Conservation (phyloP, 805 yeast genomes). For the Zygosaccharomyces kombuchaensis region DNA sequence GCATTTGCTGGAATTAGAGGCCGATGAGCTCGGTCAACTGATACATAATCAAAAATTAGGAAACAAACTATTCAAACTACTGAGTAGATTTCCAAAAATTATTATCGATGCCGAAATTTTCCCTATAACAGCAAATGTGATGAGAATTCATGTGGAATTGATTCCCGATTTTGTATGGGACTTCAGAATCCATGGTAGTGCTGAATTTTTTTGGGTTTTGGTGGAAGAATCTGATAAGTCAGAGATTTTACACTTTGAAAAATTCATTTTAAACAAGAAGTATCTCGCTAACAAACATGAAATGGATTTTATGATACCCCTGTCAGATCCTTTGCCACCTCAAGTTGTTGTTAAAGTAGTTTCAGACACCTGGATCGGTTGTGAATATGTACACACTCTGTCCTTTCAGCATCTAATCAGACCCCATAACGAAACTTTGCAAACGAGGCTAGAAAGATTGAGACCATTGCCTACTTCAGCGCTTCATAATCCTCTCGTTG, state of each 20-base stretch:
- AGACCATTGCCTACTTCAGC: conserved; percentile 88
- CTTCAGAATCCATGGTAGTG: conserved; percentile 69
- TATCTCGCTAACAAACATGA: conserved; percentile 56
- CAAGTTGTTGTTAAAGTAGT: conserved; percentile 76
- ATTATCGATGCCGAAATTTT: conserved; percentile 75
- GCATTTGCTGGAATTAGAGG: conserved; percentile 62
- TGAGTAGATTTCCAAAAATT: conserved; percentile 72
- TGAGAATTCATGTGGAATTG: conserved; percentile 69
- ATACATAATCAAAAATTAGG: conserved; percentile 84
- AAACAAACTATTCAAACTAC: conserved; percentile 48
- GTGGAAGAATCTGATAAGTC: conserved; percentile 82
- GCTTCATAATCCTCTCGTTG: conserved; percentile 61
- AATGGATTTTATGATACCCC: conserved; percentile 88
- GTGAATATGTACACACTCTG: conserved; percentile 68
- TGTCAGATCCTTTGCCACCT: conserved; percentile 83
- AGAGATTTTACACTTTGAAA: conserved; percentile 75
- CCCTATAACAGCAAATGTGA: conserved; percentile 83
- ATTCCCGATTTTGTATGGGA: conserved; percentile 87
- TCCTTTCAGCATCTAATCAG: conserved; percentile 87
- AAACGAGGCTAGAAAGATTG: conserved; percentile 71
- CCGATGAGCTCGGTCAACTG: conserved; percentile 80
- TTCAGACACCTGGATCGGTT: conserved; percentile 87
- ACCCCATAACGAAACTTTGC: conserved; percentile 82
- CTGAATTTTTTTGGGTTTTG: conserved; percentile 86
- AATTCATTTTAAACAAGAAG: conserved; percentile 60